Base-by-base conservation (phyloP, 2,329 filamentous ascomycete species). In the Pseudocercospora musae region DNA sequence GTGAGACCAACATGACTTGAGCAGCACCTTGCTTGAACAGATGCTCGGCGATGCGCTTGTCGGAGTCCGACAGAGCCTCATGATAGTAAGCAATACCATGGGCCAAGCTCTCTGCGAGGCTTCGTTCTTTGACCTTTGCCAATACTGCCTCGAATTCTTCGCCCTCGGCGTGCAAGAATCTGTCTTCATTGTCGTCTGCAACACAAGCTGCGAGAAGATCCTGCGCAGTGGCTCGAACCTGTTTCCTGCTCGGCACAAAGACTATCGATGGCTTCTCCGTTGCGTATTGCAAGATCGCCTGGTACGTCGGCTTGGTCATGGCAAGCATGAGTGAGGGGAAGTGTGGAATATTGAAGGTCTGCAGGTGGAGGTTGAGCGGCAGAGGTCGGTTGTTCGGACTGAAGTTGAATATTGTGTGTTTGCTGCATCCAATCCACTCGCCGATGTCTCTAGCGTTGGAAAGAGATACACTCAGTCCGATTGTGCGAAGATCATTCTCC, bases 341-440 rank as follows among this genome's bases (percentile, higher is more conserved):
- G 74, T 99, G 96, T 52, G 96, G 92, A 63, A 96, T 96, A 27
- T 89, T 91, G 79, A 95, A 99, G 0, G 93, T 94, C 77, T 99
- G 95, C 53, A 99, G 89, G 74, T 97, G 92, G 61, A 99, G 85
- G 75, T 98, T 94, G 31, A 99, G 81, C 21, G 94, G 93, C 18
- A 97, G 87, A 1, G 92, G 90, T 60, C 96, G 89, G 64, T 94
- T 88, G 72, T 94, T 89, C 1, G 95, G 95, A 71, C 92, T 96
- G 80, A 99, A 99, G 79, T 99, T 99, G 83, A 94, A 99, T 67
- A 96, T 96, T 54, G 95, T 96, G 75, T 99, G 95, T 81, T 97
- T 98, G 76, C 88, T 96, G 7, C 94, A 95, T 68, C 96, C 95
- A 69, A 99, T 92, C 95, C 95, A 99, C 78, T 97, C 95, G 57